These are phyloP conservation scores for Trichophyton benhamiae DNA, from an alignment of 2,329 filamentous ascomycete species.

Conservation along the genomic window DNA sequence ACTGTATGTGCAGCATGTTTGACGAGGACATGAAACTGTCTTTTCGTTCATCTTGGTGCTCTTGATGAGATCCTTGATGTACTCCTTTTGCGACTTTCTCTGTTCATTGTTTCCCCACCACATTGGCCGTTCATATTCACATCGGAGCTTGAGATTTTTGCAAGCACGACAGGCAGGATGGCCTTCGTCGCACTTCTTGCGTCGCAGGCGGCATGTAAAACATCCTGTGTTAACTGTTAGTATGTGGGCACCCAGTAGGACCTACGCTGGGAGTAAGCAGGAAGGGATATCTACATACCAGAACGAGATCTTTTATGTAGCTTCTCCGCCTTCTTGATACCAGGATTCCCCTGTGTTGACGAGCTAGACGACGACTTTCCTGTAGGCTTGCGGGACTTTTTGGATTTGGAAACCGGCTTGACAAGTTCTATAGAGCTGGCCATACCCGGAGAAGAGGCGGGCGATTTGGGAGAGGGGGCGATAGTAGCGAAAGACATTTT, in stretches of 20 bases:
- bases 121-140: constrained; percentile 90
- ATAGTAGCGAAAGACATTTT: constrained; percentile 15
- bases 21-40: constrained; percentile 42
- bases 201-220: constrained; percentile 54
- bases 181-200: constrained; percentile 59
- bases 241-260: background rate
- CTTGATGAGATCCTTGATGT: constrained; percentile 96
- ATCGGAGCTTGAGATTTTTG: constrained; percentile 63
- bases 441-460: constrained; percentile 8
- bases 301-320: constrained; percentile 13
- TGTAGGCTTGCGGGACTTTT: constrained; percentile 9
- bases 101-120: constrained; percentile 96
- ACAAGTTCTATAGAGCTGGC: constrained; percentile 5
- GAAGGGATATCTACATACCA: constrained; percentile 7
- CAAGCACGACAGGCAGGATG: constrained; percentile 54
- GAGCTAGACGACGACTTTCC: constrained; percentile 7
- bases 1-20: constrained; percentile 38
- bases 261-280: background rate
- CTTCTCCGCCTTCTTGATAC: constrained; percentile 9
- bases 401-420: constrained; percentile 9
- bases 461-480: constrained; percentile 13
- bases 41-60: constrained; percentile 90
- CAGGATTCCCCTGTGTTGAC: constrained; percentile 3
- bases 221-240: constrained; percentile 35
- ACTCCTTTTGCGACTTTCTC: constrained; percentile 75